Conservation (phyloP, 2,329 filamentous ascomycete genomes). For the Neonectria coccinea region DNA sequence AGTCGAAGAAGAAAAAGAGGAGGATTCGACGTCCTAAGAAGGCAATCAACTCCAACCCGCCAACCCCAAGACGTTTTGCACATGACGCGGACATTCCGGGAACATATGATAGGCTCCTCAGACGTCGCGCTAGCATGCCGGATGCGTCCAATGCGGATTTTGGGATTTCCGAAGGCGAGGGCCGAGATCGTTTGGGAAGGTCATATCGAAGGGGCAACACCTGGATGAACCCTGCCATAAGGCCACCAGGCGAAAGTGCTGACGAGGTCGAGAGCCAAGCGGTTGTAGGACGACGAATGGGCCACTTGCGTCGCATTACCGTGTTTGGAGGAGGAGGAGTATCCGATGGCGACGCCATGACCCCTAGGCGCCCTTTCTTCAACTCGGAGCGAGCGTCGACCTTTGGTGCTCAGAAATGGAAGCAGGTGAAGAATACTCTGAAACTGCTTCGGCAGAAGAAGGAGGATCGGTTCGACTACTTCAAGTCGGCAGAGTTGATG, state of each 20-base stretch:
- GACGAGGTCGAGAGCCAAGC: slow-evolving; percentile 66
- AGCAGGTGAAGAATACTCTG: slow-evolving; percentile 89
- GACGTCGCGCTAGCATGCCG: slow-evolving; percentile 74
- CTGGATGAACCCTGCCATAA: slow-evolving; percentile 65
- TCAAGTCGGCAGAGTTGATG: slow-evolving; percentile 96
- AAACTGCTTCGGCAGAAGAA: slow-evolving; percentile 84
- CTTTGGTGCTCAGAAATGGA: slow-evolving; percentile 87
- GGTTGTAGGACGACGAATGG: slow-evolving; percentile 62
- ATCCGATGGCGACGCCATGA: slow-evolving; percentile 72
- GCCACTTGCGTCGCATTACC: slow-evolving; percentile 74
- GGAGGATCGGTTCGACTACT: slow-evolving; percentile 89
- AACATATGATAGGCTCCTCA: slow-evolving; percentile 63
- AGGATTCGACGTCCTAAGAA: slow-evolving; percentile 69
- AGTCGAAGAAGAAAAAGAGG: slow-evolving; percentile 67
- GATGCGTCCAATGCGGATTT: slow-evolving; percentile 69
- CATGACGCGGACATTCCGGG: slow-evolving; percentile 56
- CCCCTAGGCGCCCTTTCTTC: slow-evolving; percentile 68
- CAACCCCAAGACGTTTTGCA: slow-evolving; percentile 66
- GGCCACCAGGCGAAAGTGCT: slow-evolving; percentile 60
- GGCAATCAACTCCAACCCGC: slow-evolving; percentile 72
- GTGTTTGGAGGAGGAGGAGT: slow-evolving; percentile 73
- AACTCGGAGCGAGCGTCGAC: slow-evolving; percentile 76
- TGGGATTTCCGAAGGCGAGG: slow-evolving; percentile 81
- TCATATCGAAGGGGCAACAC: slow-evolving; percentile 68
- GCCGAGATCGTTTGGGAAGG: slow-evolving; percentile 67